phyloP scores from a whole-genome alignment of 208 protist species.

The Acanthamoeba culbertsoni region DNA sequence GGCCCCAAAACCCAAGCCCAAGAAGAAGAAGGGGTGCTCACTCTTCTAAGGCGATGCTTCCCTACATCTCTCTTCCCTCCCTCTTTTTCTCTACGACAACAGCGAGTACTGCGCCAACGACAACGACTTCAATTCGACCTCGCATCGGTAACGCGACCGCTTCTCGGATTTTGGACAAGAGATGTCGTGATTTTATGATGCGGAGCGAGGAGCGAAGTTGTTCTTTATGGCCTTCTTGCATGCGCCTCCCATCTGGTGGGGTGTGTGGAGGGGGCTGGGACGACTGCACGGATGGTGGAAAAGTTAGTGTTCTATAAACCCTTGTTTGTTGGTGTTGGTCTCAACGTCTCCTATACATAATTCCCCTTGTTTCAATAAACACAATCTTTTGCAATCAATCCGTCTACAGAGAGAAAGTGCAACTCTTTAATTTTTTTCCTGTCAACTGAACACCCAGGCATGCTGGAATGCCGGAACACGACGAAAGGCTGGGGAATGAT shows the following conservation, averaged over 20 bases:
- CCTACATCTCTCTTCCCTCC: not conserved
- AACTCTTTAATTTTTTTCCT: not conserved
- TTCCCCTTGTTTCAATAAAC: not conserved
- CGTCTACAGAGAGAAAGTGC: not conserved
- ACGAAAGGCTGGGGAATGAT: too few species aligned
- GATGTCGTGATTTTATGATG: too few species aligned
- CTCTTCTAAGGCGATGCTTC: constrained; percentile 63
- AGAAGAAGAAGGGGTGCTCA: constrained; percentile 55
- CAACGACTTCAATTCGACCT: not conserved
- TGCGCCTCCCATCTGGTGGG: too few species aligned
- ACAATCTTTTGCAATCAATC: not conserved
- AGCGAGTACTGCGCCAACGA: too few species aligned
- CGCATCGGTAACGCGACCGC: too few species aligned
- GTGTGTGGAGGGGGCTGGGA: too few species aligned
- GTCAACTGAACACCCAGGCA: not conserved
- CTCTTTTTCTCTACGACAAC: not conserved
- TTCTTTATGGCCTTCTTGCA: too few species aligned
- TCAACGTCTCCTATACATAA: not conserved
- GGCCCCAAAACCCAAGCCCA: constrained; percentile 52
- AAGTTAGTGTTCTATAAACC: not conserved
- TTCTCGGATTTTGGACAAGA: too few species aligned
- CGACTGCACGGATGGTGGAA: not conserved
- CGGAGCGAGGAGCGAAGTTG: too few species aligned
- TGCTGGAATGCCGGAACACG: too few species aligned
- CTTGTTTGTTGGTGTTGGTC: not conserved